Evolutionary conservation across 768 basidiomycete genomes (phyloP).

Genomic region (Leccinum imitatum): DNA sequence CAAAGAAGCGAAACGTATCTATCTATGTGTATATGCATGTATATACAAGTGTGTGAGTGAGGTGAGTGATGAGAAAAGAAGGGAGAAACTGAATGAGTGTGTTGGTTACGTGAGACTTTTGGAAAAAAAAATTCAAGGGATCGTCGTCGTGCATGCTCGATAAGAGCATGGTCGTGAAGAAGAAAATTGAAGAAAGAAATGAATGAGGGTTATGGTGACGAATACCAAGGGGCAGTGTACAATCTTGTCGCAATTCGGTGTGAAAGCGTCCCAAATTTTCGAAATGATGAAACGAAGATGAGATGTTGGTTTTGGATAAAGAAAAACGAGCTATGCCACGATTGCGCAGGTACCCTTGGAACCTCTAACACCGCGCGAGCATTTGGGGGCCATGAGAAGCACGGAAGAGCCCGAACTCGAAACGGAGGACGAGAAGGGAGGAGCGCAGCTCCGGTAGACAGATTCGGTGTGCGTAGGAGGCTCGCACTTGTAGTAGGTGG

Average conservation of each 20-base stretch:
- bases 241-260: conserved; percentile 14
- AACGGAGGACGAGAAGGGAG: conserved; percentile 20
- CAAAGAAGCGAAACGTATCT: conserved; percentile 25
- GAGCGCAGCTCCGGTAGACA: conserved; percentile 19
- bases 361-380: conserved; percentile 14
- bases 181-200: neutral
- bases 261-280: conserved; percentile 25
- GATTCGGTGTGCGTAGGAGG: conserved; percentile 6
- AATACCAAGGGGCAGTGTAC: conserved; percentile 12
- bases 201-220: conserved; percentile 1
- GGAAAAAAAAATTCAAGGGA: conserved; percentile 15
- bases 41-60: conserved; percentile 37
- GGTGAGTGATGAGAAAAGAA: conserved; percentile 13
- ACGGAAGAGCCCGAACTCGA: conserved; percentile 30
- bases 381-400: conserved; percentile 32
- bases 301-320: neutral
- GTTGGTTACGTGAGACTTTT: conserved; percentile 16
- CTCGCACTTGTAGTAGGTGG: conserved; percentile 17
- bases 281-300: conserved; percentile 5
- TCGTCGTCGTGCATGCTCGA: conserved; percentile 22
- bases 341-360: conserved; percentile 14
- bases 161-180: conserved; percentile 18
- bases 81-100: conserved; percentile 24
- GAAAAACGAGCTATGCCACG: conserved; percentile 15
- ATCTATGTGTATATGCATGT: conserved; percentile 40